Evolutionary conservation across 129 eudicot genomes (phyloP), one percentile per base, ranked within the genome.

Genomic region (Flaveria linearis): DNA sequence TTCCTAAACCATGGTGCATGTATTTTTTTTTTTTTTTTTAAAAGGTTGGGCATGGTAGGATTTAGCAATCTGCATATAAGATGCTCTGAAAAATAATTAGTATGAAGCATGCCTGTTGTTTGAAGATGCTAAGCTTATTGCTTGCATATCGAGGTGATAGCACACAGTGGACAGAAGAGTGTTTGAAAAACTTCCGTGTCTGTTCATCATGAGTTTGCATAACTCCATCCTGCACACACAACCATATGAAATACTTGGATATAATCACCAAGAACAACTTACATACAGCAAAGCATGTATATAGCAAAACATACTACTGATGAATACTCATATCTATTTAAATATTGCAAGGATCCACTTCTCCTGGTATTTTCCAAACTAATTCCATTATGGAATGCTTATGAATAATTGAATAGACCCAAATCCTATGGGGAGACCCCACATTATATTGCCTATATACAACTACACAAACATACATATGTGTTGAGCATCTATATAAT

Each of bases 151-250:
- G 92, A 69, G 96, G 96, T 42, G 97, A 66, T 60, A 92, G 80
- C 72, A 87, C 86, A 79, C 97, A 92, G 76, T 62, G 84, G 64
- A 92, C 97, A 78, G 97, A 89, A 6, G 97, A 92, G 76, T 92
- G 96, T 85, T 92, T 92, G 87, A 92, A 92, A 71, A 85, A 92
- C 85, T 85, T 89, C 66, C 83, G 72, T 51, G 92, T 92, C 76
- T 84, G 84, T 89, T 92, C 96, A 69, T 92, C 97, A 66, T 92
- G 97, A 65, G 96, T 92, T 82, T 84, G 85, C 97, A 92, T 92
- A 78, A 92, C 89, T 82, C 97, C 97, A 20, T 76, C 80, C 97
- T 92, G 89, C 85, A 79, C 65, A 65, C 36, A 62, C 41, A 70
- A 53, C 52, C 76, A 69, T 45, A 55, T 46, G 46, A 68, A 36